Evolutionary conservation across 1,284 basidiomycete species (phyloP).

Genomic region (Filobasidium uniguttulatum): DNA sequence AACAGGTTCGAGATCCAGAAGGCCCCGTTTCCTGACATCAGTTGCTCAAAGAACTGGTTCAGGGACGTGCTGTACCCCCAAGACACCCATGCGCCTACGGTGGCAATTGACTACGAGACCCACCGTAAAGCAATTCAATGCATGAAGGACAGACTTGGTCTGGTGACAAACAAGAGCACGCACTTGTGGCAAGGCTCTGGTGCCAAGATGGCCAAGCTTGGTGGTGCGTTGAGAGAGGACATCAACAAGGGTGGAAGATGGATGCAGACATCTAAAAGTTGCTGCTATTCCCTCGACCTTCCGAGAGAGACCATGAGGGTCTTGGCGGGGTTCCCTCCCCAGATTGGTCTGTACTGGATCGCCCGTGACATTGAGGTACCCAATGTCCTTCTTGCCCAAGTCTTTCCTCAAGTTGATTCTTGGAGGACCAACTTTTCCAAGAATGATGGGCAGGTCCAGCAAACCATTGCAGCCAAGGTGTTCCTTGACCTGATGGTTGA

Average conservation of each 20-base stretch:
- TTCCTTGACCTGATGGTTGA: no score
- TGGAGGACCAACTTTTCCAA: no score
- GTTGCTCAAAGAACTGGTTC: neutral
- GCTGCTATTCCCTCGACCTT: neutral
- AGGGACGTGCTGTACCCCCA: no score
- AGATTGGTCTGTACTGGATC: neutral
- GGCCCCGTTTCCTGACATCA: neutral
- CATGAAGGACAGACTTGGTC: no score
- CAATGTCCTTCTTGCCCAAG: no score
- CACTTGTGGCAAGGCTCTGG: neutral
- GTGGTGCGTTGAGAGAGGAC: neutral
- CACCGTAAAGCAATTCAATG: no score
- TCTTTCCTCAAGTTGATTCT: no score
- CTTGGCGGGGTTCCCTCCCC: neutral
- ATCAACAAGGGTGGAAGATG: neutral
- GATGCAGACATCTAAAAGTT: neutral
- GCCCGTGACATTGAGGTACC: neutral
- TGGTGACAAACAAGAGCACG: neutral
- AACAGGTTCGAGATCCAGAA: neutral
- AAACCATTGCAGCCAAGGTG: no score
- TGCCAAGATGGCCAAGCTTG: neutral
- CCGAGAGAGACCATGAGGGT: constrained; percentile 3
- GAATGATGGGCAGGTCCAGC: no score
- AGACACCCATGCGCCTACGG: no score
- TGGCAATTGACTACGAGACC: no score